A percentile compares a stretch with the other conserved stretches of the same genome.
Conservation (phyloP, 164 flowering plant genomes). For the Nelumbo lutea region DNA sequence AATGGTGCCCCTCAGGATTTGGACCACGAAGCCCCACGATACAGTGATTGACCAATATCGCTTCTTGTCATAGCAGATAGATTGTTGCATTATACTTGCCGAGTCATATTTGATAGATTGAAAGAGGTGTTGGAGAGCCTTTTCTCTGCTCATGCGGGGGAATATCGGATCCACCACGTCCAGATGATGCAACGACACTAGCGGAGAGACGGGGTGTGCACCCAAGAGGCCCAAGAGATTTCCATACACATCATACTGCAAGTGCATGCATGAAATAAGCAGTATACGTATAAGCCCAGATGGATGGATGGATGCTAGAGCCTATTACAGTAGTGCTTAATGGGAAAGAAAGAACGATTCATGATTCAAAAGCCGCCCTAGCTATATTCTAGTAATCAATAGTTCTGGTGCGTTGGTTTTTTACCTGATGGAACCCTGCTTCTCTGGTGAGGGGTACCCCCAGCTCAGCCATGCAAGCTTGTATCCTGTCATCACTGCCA, state of each 20-base stretch:
- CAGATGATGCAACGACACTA: slow-evolving; percentile 67
- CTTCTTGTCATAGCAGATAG: slow-evolving; percentile 57
- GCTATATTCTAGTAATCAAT: neutral
- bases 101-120: slow-evolving; percentile 50
- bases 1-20: slow-evolving; percentile 36
- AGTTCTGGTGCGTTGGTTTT: neutral
- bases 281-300: neutral
- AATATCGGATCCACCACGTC: slow-evolving; percentile 79
- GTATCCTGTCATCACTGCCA: slow-evolving; percentile 23
- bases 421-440: slow-evolving; percentile 24
- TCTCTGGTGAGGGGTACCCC: slow-evolving; percentile 21
- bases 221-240: slow-evolving; percentile 73
- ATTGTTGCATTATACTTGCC: slow-evolving; percentile 60
- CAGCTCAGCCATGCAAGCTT: too few relatives aligned
- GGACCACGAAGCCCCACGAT: slow-evolving; percentile 69
- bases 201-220: slow-evolving; percentile 68
- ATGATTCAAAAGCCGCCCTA: too few relatives aligned
- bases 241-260: slow-evolving; percentile 84
- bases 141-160: slow-evolving; percentile 37
- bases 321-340: neutral
- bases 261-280: neutral
- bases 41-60: slow-evolving; percentile 50
- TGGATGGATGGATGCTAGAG: neutral
- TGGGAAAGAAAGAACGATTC: neutral
- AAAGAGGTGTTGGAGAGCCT: slow-evolving; percentile 42